phyloP scores from a whole-genome alignment of 306 rosid species.

The Arachis hypogaea region DNA sequence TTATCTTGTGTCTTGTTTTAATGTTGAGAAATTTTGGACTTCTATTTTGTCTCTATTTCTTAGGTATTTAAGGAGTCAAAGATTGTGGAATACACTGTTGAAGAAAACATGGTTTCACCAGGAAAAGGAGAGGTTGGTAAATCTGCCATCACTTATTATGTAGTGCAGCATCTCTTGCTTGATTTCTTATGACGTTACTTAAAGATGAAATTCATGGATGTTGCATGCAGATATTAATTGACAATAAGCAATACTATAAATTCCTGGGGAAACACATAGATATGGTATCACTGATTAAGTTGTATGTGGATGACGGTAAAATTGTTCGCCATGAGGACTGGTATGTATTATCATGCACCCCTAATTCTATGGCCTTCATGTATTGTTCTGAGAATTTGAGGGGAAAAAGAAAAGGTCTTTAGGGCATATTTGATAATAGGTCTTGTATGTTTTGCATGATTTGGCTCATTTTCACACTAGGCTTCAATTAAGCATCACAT shows the following conservation, averaged over 20 bases:
- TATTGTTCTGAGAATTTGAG: background rate
- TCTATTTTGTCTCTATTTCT: background rate
- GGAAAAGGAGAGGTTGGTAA: slow-evolving; percentile 74
- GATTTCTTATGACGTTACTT: slow-evolving; percentile 11
- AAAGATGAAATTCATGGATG: slow-evolving; percentile 24
- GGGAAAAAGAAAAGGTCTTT: background rate
- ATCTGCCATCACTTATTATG: slow-evolving; percentile 20
- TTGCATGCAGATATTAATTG: slow-evolving; percentile 62
- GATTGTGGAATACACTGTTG: slow-evolving; percentile 69
- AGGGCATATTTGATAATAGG: background rate
- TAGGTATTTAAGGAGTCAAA: slow-evolving; percentile 79
- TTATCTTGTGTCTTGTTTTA: no score
- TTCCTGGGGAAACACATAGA: slow-evolving; percentile 72
- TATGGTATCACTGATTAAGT: slow-evolving; percentile 74
- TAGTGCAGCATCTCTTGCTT: slow-evolving; percentile 28
- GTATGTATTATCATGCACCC: slow-evolving; percentile 38
- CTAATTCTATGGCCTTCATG: background rate
- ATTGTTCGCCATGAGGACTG: slow-evolving; percentile 87
- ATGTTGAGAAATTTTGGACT: no score
- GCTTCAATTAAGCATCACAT: background rate
- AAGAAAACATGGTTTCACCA: slow-evolving; percentile 67
- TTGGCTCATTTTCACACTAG: background rate
- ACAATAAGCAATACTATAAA: slow-evolving; percentile 73
- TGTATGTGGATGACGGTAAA: slow-evolving; percentile 68
- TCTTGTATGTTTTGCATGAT: background rate